These are phyloP conservation scores for Euphorbia schlechtendalii DNA, from an alignment of 441 rosid species.

Conservation along the genomic window DNA sequence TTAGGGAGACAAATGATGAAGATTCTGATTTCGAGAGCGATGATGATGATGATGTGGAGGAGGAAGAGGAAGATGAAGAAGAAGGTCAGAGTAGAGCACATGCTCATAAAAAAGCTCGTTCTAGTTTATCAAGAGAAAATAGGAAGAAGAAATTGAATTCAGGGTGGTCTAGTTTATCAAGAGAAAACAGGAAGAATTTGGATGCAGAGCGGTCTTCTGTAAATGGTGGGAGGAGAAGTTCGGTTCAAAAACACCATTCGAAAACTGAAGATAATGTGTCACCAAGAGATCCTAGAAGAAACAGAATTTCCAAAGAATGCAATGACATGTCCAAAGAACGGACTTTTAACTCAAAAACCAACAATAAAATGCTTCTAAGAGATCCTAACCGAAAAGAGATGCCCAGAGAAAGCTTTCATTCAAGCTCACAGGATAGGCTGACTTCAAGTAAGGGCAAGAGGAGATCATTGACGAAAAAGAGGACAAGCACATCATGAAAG, in stretches of 20 bases:
- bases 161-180: slow-evolving; percentile 7
- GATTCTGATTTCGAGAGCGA: slow-evolving; percentile 37
- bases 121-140: slow-evolving; percentile 20
- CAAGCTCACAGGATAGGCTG: slow-evolving; percentile 13
- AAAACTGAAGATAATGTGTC: too few relatives aligned
- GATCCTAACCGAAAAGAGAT: neutral
- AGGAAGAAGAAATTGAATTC: slow-evolving; percentile 17
- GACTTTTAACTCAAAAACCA: neutral
- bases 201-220: too few relatives aligned
- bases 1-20: slow-evolving; percentile 19
- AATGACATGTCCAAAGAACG: too few relatives aligned
- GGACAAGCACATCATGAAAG: slow-evolving; percentile 8
- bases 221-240: too few relatives aligned
- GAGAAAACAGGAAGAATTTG: too few relatives aligned
- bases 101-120: slow-evolving; percentile 25
- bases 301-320: too few relatives aligned
- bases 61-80: slow-evolving; percentile 21
- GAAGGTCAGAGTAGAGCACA: slow-evolving; percentile 12
- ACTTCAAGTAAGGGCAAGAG: slow-evolving; percentile 14
- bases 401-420: neutral
- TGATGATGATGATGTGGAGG: slow-evolving; percentile 31
- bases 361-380: slow-evolving; percentile 2
- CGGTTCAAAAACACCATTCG: too few relatives aligned
- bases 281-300: too few relatives aligned
- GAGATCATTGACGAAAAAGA: slow-evolving; percentile 15